Percentiles rank a stretch among this genome's conserved stretches.
Evolutionary conservation across 805 yeast genomes (phyloP).

Genomic region (Starmerella kuoi): DNA sequence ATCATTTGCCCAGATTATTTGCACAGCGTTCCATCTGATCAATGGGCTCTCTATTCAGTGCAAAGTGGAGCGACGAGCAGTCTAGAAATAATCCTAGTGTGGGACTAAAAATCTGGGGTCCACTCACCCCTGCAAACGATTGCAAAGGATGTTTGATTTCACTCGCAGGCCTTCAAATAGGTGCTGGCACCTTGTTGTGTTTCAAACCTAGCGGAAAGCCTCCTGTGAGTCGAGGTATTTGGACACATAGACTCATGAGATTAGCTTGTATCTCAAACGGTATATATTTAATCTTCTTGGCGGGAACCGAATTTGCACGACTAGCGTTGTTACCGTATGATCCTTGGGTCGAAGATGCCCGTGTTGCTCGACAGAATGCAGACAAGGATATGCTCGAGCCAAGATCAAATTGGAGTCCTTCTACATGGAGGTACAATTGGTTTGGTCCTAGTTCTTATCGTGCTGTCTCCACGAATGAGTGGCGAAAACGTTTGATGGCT

Average conservation of each 20-base stretch:
- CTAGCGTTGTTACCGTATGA: constrained; percentile 36
- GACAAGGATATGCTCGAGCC: not conserved
- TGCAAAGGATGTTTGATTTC: constrained; percentile 42
- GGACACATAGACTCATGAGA: constrained; percentile 28
- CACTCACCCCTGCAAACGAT: constrained; percentile 62
- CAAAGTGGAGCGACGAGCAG: not conserved
- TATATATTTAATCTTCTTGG: constrained; percentile 37
- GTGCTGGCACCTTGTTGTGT: constrained; percentile 34
- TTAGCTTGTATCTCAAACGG: constrained; percentile 33
- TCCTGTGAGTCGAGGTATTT: constrained; percentile 14
- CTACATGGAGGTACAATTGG: constrained; percentile 38
- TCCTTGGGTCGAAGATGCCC: constrained; percentile 66
- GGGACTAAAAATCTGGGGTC: constrained; percentile 56
- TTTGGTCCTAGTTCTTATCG: constrained; percentile 49
- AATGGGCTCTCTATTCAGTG: not conserved
- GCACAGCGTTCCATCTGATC: too few relatives aligned
- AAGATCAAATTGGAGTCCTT: constrained; percentile 3
- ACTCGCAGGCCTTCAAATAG: constrained; percentile 42
- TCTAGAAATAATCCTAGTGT: constrained; percentile 38
- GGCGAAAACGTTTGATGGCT: constrained; percentile 23
- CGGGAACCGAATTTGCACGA: constrained; percentile 47
- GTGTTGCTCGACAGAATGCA: constrained; percentile 35
- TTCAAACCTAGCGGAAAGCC: constrained; percentile 18
- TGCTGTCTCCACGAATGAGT: constrained; percentile 35
- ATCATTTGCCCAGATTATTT: too few relatives aligned